phyloP scores from a whole-genome alignment of 805 yeast genomes.

The Starmerella kuoi region DNA sequence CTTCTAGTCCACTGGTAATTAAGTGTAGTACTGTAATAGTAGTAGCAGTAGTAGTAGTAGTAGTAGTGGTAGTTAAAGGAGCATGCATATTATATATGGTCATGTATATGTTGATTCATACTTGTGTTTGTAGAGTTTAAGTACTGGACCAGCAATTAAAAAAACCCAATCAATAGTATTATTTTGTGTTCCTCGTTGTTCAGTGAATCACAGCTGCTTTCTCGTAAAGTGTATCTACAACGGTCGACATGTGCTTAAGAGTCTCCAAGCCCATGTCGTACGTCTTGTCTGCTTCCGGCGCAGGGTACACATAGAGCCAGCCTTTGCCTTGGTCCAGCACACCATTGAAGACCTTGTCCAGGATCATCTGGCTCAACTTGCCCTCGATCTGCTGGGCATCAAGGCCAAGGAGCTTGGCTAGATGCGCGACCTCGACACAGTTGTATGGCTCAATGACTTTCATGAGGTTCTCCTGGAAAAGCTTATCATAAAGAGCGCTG shows the following conservation, averaged over 20 bases:
- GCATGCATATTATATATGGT: too few relatives aligned
- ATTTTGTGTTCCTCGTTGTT: too few relatives aligned
- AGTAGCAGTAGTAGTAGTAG: too few relatives aligned
- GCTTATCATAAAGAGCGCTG: constrained; percentile 80
- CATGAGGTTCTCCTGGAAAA: constrained; percentile 82
- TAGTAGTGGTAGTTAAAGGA: too few relatives aligned
- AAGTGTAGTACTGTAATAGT: too few relatives aligned
- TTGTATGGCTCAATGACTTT: constrained; percentile 94
- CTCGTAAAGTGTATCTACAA: constrained; percentile 82
- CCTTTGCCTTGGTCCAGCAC: constrained; percentile 98
- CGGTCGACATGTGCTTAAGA: constrained; percentile 73
- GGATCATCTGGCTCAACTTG: constrained; percentile 88
- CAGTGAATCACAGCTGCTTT: constrained; percentile 72
- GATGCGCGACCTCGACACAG: constrained; percentile 83
- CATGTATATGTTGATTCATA: too few relatives aligned
- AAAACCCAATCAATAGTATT: too few relatives aligned
- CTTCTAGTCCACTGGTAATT: too few relatives aligned
- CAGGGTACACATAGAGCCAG: constrained; percentile 84
- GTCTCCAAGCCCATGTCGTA: constrained; percentile 80
- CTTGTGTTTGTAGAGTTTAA: too few relatives aligned
- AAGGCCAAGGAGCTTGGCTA: constrained; percentile 77
- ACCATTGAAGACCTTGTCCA: constrained; percentile 90
- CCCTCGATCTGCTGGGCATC: constrained; percentile 84
- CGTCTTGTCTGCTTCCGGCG: constrained; percentile 76
- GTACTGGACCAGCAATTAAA: too few relatives aligned